Base-by-base conservation (phyloP, 1,139 yeast species). In the Candida frijolesensis region DNA sequence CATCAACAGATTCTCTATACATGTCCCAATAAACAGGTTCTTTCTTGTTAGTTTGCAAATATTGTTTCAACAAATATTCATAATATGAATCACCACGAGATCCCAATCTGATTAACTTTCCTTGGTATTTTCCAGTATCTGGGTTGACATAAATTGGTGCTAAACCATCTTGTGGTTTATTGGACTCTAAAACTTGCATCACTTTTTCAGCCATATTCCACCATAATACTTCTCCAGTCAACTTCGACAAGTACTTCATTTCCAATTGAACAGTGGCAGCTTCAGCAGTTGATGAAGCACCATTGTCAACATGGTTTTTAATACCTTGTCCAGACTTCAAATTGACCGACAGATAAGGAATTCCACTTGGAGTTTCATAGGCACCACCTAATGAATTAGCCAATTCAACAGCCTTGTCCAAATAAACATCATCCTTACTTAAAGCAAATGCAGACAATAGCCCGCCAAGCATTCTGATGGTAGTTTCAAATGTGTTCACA, bases 391-490 rank as follows among this genome's bases (percentile, higher is more conserved):
- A 72, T 34, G 85, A 78, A 52, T 82, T 82, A 38, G 87, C 90
- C 57, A 89, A 76, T 60, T 85, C 91, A 5, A 79, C 82, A 0
- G 97, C 97, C 61, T 86, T 87, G 58, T 87, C 87, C 51, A 91
- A 74, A 61, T 85, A 91, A 50, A 88, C 55, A 48, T 85, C 85
- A 57, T 88, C 94, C 3, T 78, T 72, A 1, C 94, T 79, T 38
- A 91, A 71, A 59, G 89, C 85, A 64, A 83, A 84, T 0, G 96
- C 96, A 1, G 96, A 86, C 49, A 92, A 72, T 19, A 92, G 74
- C 0, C 98, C 98, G 41, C 98, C 98, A 45, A 92, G 73, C 96
- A 91, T 90, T 61, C 97, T 78, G 57, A 90, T 92, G 4, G 98
- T 90, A 11, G 97, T 90, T 65, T 92, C 98, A 67, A 92, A 92